A percentile compares a stretch with the other conserved stretches of the same genome.
These are phyloP conservation scores for Chlamydomonas sphaeroides DNA, from an alignment of 139 green algal genomes.

Conservation along the genomic window DNA sequence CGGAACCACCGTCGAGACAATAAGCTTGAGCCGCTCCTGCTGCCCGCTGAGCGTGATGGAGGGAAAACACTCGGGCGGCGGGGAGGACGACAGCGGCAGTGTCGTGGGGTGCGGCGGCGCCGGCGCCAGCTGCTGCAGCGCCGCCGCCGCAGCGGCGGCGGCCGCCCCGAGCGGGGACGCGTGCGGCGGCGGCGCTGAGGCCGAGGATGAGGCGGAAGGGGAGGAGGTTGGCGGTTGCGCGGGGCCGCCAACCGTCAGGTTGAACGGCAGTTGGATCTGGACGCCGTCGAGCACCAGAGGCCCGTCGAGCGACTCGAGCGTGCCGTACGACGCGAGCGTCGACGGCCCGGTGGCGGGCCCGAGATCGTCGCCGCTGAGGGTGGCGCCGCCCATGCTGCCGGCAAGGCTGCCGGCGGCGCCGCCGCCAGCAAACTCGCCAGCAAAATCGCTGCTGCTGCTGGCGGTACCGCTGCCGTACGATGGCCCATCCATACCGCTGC, in stretches of 20 bases:
- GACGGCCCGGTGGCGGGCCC: too few relatives aligned
- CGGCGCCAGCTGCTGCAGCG: not conserved
- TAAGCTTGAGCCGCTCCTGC: conserved; percentile 67
- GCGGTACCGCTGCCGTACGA: not conserved
- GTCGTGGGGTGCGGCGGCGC: conserved; percentile 1
- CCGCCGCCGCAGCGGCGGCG: not conserved
- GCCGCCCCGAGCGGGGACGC: too few relatives aligned
- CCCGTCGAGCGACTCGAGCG: conserved; percentile 24
- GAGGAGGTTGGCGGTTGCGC: not conserved
- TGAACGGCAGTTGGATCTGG: not conserved
- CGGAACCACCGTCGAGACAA: conserved; percentile 80
- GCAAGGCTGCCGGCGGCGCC: not conserved
- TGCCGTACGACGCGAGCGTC: not conserved
- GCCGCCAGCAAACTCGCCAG: too few relatives aligned
- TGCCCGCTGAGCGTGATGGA: too few relatives aligned
- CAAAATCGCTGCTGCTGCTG: not conserved
- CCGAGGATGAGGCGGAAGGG: too few relatives aligned
- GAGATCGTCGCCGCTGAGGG: not conserved
- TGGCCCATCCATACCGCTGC: too few relatives aligned
- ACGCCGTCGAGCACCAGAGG: conserved; percentile 2
- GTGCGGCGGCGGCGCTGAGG: too few relatives aligned
- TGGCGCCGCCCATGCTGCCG: not conserved
- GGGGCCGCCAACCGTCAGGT: not conserved
- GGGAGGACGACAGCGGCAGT: not conserved
- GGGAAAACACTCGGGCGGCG: not conserved